Evolutionary conservation across 164 flowering plant species (phyloP), one percentile per base, ranked within the genome.

Genomic region (Santalum album): DNA sequence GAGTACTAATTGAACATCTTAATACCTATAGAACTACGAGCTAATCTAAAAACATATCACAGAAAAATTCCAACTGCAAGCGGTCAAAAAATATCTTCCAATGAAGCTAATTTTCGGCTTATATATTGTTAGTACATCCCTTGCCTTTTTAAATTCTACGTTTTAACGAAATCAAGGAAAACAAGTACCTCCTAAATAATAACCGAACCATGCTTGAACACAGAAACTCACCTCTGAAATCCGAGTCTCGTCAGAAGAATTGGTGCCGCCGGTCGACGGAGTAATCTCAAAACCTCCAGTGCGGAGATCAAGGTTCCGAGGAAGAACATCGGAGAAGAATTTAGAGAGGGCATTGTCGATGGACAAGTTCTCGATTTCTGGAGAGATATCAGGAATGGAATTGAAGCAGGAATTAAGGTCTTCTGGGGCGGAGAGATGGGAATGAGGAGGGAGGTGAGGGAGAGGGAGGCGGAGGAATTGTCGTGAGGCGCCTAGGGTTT

Each of bases 301-400:
- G 16, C 56, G 66, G 21, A 60, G 53, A 16, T 64, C 70, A 29
- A 75, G 20, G 6, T 0, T 18, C 23, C 67, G 73, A 56, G 96
- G 96, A 46, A 83, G 69, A 34, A 70, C 83, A 9, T 70, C 76
- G 27, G 72, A 58, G 57, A 76, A 66, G 76, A 88, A 83, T 27
- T 53, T 68, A 18, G 76, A 69, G 32, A 85, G 83, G 43, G 83
- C 83, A 7, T 60, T 18, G 1, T 81, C 71, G 25, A 81, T 66
- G 10, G 81, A 74, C 4, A 80, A 35, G 12, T 24, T 45, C 2
- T 69, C 68, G 64, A 75, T 43, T 16, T 65, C 69, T 48, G 64
- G 47, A 24, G 68, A 43, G 59, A 62, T 4, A 19, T 44, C 38
- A 24, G 34, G 49, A 57, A 44, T 22, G 9, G 77, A 58, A 20